phyloP scores from a whole-genome alignment of 148 eudicot species.

The Spergularia bocconei region DNA sequence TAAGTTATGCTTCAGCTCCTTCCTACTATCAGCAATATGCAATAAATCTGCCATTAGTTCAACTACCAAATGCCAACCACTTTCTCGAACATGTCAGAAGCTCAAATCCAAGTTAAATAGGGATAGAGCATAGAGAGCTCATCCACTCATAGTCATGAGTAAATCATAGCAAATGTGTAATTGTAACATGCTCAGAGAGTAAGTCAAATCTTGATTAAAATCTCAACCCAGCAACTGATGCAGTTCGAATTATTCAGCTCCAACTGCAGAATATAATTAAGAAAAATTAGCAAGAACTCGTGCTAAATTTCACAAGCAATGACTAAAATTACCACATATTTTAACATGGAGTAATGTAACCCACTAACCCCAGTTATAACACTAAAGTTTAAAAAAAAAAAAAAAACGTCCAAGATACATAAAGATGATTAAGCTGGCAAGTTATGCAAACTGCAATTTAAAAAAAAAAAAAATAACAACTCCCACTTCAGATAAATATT shows the following conservation, averaged over 20 bases:
- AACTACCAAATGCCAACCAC: slow-evolving; percentile 16
- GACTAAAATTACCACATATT: background rate
- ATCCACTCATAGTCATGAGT: background rate
- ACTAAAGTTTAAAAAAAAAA: background rate
- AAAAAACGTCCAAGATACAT: background rate
- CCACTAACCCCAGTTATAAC: background rate
- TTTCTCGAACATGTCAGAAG: slow-evolving; percentile 12
- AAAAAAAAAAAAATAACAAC: background rate
- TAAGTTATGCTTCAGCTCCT: slow-evolving; percentile 24
- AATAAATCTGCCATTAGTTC: slow-evolving; percentile 39
- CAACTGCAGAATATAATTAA: slow-evolving; percentile 14
- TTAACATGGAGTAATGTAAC: background rate
- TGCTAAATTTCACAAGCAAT: slow-evolving; percentile 2
- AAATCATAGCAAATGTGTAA: background rate
- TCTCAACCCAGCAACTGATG: slow-evolving; percentile 10
- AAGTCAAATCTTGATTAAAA: slow-evolving; percentile 12
- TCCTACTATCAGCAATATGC: slow-evolving; percentile 21
- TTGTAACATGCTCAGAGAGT: slow-evolving; percentile 4
- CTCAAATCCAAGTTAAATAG: background rate
- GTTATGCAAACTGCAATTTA: background rate
- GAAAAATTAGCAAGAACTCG: slow-evolving; percentile 6
- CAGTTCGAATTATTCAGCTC: background rate
- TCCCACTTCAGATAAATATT: background rate
- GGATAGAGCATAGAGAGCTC: background rate
- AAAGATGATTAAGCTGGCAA: background rate